These are phyloP conservation scores for Parsonsia alboflavescens DNA, from an alignment of 257 asterid species.

Conservation along the genomic window DNA sequence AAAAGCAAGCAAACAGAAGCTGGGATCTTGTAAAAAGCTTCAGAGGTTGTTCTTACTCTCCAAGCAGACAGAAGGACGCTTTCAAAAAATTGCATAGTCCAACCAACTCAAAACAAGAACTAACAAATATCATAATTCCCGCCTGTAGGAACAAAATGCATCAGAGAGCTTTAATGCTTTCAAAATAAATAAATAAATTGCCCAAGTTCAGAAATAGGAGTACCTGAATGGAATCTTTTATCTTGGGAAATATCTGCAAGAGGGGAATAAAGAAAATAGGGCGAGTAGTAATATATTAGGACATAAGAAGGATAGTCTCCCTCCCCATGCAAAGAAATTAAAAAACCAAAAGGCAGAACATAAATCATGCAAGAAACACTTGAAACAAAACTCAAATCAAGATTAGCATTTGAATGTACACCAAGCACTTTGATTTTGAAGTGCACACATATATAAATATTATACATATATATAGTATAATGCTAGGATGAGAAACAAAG, in stretches of 20 bases:
- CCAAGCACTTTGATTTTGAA: not conserved
- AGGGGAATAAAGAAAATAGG: not conserved
- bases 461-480: no score
- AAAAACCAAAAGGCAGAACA: not conserved
- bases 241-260: constrained; percentile 80
- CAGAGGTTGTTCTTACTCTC: constrained; percentile 61
- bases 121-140: constrained; percentile 76
- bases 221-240: constrained; percentile 85
- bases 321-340: no score
- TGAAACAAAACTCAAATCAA: not conserved
- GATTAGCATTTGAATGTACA: not conserved
- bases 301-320: not conserved
- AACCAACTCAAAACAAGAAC: constrained; percentile 89
- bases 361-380: not conserved
- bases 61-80: constrained; percentile 81
- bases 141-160: constrained; percentile 36
- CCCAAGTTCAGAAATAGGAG: not conserved
- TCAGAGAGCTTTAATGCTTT: not conserved
- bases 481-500: no score
- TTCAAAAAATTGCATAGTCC: constrained; percentile 74
- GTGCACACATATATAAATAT: no score
- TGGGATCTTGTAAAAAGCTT: not conserved
- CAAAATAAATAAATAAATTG: not conserved
- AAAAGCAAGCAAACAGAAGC: not conserved
- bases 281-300: constrained; percentile 12